Evolutionary conservation across 352 stramenopile genomes (phyloP).

Genomic region (Phytophthora tentaculata): DNA sequence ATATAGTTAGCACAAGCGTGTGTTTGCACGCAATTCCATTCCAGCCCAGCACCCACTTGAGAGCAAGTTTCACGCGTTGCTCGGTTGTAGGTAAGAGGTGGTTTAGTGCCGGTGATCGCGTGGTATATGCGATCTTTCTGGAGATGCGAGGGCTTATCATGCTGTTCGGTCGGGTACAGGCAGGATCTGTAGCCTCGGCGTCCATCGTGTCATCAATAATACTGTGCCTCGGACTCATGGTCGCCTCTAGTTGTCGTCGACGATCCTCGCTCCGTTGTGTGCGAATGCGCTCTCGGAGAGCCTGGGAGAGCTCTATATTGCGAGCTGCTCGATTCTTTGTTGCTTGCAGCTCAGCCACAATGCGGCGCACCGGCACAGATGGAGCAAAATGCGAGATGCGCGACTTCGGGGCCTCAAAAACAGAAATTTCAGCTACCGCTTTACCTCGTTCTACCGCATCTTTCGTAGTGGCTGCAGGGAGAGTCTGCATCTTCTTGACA

Average conservation of each 20-base stretch:
- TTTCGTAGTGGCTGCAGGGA: slow-evolving; percentile 37
- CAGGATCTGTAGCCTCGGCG: slow-evolving; percentile 6
- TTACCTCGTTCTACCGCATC: slow-evolving; percentile 21
- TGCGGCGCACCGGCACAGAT: slow-evolving; percentile 64
- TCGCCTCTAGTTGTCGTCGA: slow-evolving; percentile 49
- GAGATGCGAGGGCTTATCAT: slow-evolving; percentile 54
- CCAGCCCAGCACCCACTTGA: slow-evolving; percentile 42
- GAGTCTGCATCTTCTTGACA: slow-evolving; percentile 55
- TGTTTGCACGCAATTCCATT: not conserved
- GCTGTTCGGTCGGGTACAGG: slow-evolving; percentile 15
- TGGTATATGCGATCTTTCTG: slow-evolving; percentile 66
- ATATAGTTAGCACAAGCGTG: slow-evolving; percentile 5
- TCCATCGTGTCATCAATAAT: slow-evolving; percentile 31
- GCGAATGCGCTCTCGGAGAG: slow-evolving; percentile 64
- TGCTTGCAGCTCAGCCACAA: slow-evolving; percentile 71
- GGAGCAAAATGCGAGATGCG: slow-evolving; percentile 66
- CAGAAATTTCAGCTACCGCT: not conserved
- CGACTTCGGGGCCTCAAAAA: slow-evolving; percentile 58
- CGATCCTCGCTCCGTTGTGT: slow-evolving; percentile 47
- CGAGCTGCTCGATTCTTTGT: slow-evolving; percentile 59
- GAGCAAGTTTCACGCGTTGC: slow-evolving; percentile 59
- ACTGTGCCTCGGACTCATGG: slow-evolving; percentile 42
- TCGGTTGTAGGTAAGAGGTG: slow-evolving; percentile 66
- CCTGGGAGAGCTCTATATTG: slow-evolving; percentile 76
- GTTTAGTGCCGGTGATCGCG: slow-evolving; percentile 69